These are phyloP conservation scores for Fusarium sp. DNA, from an alignment of 2,329 filamentous ascomycete genomes.

Conservation along the genomic window DNA sequence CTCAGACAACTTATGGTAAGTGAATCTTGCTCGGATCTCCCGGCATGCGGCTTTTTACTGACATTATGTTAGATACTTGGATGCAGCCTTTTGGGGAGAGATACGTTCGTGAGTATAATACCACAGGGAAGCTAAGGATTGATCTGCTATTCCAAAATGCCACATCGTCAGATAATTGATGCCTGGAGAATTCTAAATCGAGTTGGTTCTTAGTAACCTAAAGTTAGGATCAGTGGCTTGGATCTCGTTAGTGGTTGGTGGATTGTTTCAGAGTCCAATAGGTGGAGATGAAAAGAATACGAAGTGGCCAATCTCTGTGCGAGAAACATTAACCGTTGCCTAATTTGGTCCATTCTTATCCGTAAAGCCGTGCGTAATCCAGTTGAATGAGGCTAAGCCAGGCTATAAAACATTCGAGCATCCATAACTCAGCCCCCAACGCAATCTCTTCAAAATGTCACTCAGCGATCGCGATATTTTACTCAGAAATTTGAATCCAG, in stretches of 20 bases:
- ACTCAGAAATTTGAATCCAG: background rate
- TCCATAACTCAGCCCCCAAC: too few relatives aligned
- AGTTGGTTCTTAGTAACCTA: too few relatives aligned
- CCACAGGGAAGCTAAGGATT: constrained; percentile 2
- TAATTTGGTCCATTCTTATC: background rate
- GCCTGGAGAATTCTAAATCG: background rate
- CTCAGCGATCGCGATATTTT: accelerated
- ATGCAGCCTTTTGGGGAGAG: constrained; percentile 24
- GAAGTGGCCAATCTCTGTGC: too few relatives aligned
- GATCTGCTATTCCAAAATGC: background rate
- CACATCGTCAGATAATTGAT: background rate
- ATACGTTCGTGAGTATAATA: constrained; percentile 1
- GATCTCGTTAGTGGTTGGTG: too few relatives aligned
- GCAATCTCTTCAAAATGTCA: background rate
- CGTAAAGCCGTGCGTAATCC: background rate
- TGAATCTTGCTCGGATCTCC: background rate
- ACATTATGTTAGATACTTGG: background rate
- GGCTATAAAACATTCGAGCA: background rate
- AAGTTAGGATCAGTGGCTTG: too few relatives aligned
- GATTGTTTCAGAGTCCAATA: too few relatives aligned
- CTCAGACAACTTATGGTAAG: constrained; percentile 10
- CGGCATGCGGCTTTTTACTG: background rate
- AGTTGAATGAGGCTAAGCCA: background rate
- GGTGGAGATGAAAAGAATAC: too few relatives aligned
- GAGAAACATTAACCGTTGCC: background rate